Evolutionary conservation across 768 basidiomycete species (phyloP), one percentile per base, ranked within the genome.

Genomic region (Podaxis sp.): DNA sequence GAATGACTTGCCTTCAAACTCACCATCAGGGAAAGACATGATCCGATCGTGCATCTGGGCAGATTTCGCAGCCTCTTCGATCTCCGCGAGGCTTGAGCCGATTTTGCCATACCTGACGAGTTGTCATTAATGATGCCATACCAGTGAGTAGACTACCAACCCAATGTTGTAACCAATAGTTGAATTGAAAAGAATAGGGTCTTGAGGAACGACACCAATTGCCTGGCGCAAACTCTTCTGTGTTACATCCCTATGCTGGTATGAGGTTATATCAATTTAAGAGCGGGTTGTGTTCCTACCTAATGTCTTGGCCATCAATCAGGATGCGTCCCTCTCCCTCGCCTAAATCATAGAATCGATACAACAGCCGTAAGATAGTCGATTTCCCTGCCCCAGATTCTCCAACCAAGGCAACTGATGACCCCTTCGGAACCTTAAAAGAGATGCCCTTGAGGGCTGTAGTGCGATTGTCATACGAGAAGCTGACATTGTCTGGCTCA

Each of bases 191-290:
- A 90, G 76, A 11, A 89, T 82, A 9, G 82, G 80, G 65, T 93
- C 92, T 69, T 97, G 93, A 0, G 96, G 95, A 1, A 98, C 91
- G 25, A 94, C 91, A 16, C 94, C 93, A 62, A 98, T 92, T 0
- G 90, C 82, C 63, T 84, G 82, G 36, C 95, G 82, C 21, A 97
- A 73, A 57, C 88, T 90, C 35, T 80, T 74, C 69, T 95, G 92
- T 0, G 93, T 95, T 5, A 98, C 84, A 61, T 95, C 85, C 36
- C 90, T 86, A 57, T 1, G 57, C 50, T 36, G n/a, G 25, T 10
- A 13, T 59, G 4, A 60, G 50, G 51, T 48, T 47, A 50, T 53
- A 28, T 54, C n/a, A 14, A 35, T 32, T 50, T 25, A 16, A 51
- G 25, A 42, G 32, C n/a, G 21, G 23, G 11, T 14, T 44, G 5